These are phyloP conservation scores for Prillingera fragicola DNA, from an alignment of 1,284 basidiomycete species.

Conservation along the genomic window DNA sequence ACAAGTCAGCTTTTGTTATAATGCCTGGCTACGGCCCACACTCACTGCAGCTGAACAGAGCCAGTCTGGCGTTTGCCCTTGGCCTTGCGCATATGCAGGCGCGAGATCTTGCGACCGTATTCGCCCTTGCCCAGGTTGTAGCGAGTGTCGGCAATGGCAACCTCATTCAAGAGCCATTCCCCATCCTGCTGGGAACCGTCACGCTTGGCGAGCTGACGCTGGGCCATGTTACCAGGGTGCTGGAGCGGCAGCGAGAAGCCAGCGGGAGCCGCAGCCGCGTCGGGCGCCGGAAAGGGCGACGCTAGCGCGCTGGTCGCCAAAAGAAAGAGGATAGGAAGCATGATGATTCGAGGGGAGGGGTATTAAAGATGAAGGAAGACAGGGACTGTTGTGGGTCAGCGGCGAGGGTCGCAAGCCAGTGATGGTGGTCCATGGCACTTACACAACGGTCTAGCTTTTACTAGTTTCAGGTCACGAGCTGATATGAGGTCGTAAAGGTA, in stretches of 20 bases:
- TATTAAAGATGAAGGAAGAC: too few relatives aligned
- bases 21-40: too few relatives aligned
- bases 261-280: neutral
- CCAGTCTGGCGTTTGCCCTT: slow-evolving; percentile 5
- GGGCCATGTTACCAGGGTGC: slow-evolving; percentile 15
- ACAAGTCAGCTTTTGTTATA: neutral
- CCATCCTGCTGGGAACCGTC: slow-evolving; percentile 8
- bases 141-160: slow-evolving; percentile 31
- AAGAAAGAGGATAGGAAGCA: slow-evolving; percentile 21
- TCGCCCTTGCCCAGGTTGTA: slow-evolving; percentile 32
- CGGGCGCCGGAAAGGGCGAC: slow-evolving; percentile 12
- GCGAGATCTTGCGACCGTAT: slow-evolving; percentile 11
- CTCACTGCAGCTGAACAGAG: slow-evolving; percentile 1
- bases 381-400: neutral
- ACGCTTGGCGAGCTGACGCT: slow-evolving; percentile 24
- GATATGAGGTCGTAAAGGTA: too few relatives aligned
- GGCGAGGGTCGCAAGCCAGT: neutral
- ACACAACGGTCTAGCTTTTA: too few relatives aligned
- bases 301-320: slow-evolving; percentile 11
- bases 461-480: too few relatives aligned
- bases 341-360: neutral
- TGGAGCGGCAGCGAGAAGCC: slow-evolving; percentile 26
- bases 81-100: too few relatives aligned
- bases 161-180: slow-evolving; percentile 32
- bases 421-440: too few relatives aligned